These are phyloP conservation scores for Fusarium staphyleae DNA, from an alignment of 2,329 filamentous ascomycete species.

Conservation along the genomic window DNA sequence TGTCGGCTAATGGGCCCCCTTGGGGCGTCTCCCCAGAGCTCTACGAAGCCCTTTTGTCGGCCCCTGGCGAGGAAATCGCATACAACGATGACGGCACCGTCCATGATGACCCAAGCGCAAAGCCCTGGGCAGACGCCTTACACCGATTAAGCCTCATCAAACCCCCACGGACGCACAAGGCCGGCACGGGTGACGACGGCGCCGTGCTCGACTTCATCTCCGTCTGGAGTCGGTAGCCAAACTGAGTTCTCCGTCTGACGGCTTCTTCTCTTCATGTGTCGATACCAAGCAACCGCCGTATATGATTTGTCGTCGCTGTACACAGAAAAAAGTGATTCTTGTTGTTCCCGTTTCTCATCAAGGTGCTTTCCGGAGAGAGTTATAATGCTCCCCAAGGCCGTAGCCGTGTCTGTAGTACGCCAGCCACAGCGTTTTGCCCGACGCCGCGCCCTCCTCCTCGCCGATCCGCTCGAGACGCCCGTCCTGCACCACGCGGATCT, in stretches of 20 bases:
- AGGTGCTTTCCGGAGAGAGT: slow-evolving; percentile 71
- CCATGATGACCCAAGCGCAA: slow-evolving; percentile 49
- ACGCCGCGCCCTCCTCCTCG: slow-evolving; percentile 54
- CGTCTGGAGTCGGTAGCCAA: slow-evolving; percentile 55
- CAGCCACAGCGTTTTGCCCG: slow-evolving; percentile 74
- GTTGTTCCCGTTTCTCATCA: slow-evolving; percentile 24
- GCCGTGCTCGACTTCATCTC: slow-evolving; percentile 60
- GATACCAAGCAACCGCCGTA: slow-evolving; percentile 38
- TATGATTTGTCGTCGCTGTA: slow-evolving; percentile 31
- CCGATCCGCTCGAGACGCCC: slow-evolving; percentile 79
- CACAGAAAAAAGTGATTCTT: slow-evolving; percentile 35
- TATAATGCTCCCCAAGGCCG: slow-evolving; percentile 96
- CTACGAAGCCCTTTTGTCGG: slow-evolving; percentile 74
- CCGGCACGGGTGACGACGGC: slow-evolving; percentile 55
- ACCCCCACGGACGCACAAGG: slow-evolving; percentile 57
- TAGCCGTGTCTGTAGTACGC: slow-evolving; percentile 96
- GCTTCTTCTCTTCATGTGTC: slow-evolving; percentile 29
- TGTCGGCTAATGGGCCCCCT: slow-evolving; percentile 72
- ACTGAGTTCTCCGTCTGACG: slow-evolving; percentile 3
- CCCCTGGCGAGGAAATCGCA: slow-evolving; percentile 70
- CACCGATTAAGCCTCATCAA: slow-evolving; percentile 58
- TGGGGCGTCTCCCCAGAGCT: slow-evolving; percentile 73
- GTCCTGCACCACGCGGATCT: slow-evolving; percentile 86
- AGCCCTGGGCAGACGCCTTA: slow-evolving; percentile 50
- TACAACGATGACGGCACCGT: slow-evolving; percentile 61